phyloP scores from a whole-genome alignment of 2,329 filamentous ascomycete species.

The Furcasterigmium furcatum region DNA sequence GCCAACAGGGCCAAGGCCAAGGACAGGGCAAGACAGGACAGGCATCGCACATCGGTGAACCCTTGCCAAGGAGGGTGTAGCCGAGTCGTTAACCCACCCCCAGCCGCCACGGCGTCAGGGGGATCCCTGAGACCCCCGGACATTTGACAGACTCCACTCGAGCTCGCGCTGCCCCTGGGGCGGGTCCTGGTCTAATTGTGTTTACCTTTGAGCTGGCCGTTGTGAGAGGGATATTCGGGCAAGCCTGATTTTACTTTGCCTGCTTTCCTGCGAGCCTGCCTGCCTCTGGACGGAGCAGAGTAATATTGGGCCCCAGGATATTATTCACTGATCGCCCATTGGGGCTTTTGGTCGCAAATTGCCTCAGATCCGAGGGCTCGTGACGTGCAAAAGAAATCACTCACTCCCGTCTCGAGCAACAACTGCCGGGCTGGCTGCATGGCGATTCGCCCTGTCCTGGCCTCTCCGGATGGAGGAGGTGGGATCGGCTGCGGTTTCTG shows the following conservation, averaged over 20 bases:
- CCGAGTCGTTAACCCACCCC: neutral
- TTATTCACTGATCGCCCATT: too few species aligned
- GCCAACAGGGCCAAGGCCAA: neutral
- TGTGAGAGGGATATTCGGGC: neutral
- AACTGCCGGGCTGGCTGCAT: too few species aligned
- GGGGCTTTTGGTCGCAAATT: too few species aligned
- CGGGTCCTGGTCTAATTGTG: neutral
- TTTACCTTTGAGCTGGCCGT: neutral
- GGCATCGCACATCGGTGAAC: neutral
- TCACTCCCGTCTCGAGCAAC: too few species aligned
- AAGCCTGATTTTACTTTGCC: too few species aligned
- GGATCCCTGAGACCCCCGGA: neutral
- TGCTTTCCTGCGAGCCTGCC: neutral
- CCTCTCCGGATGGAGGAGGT: too few species aligned
- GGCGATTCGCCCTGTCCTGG: too few species aligned
- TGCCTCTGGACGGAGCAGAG: neutral
- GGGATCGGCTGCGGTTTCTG: too few species aligned
- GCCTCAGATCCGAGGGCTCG: too few species aligned
- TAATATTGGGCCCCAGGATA: too few species aligned
- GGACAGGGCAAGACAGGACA: neutral
- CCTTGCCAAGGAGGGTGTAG: slow-evolving; percentile 1
- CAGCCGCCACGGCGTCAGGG: neutral
- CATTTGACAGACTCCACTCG: neutral
- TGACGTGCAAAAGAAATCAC: too few species aligned
- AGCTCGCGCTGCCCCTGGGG: neutral